Evolutionary conservation across 805 yeast species (phyloP).

Genomic region (Middelhovenomyces tepae): DNA sequence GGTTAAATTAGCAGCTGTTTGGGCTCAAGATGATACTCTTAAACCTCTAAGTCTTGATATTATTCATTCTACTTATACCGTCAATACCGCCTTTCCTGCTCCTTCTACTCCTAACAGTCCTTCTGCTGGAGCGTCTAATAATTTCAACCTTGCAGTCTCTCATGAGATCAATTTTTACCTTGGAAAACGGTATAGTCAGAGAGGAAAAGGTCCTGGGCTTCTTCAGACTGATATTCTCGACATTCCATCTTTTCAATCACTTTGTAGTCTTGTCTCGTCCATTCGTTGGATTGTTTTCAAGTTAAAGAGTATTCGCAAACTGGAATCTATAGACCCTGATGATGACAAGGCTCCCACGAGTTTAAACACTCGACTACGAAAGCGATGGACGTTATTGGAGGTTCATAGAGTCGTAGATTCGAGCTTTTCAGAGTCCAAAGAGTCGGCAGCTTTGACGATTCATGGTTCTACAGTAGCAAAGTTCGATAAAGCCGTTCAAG

Average conservation of each 20-base stretch:
- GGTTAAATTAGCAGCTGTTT: conserved; percentile 5
- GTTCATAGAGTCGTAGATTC: conserved; percentile 10
- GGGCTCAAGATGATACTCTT: conserved; percentile 6
- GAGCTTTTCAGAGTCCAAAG: conserved; percentile 3
- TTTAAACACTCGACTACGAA: conserved; percentile 16
- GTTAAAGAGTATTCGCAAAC: conserved; percentile 48
- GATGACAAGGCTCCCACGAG: conserved; percentile 5
- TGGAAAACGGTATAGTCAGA: conserved; percentile 13
- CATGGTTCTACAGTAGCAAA: conserved; percentile 19
- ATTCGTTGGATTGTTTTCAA: conserved; percentile 49
- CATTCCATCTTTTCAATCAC: conserved; percentile 39
- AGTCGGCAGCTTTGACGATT: conserved; percentile 12
- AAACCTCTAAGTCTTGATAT: not conserved
- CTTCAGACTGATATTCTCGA: conserved; percentile 49
- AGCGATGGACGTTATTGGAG: conserved; percentile 27
- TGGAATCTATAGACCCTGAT: conserved; percentile 13
- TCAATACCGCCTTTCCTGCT: conserved; percentile 1
- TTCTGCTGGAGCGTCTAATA: conserved; percentile 7
- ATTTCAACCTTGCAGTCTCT: conserved; percentile 3
- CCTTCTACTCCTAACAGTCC: conserved; percentile 6
- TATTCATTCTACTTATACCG: conserved; percentile 1
- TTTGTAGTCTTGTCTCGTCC: conserved; percentile 46
- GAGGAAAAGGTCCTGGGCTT: conserved; percentile 6
- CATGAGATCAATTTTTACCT: conserved; percentile 19
- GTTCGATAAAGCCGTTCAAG: conserved; percentile 22